Evolutionary conservation across 2,329 filamentous ascomycete species (phyloP), one percentile per base, ranked within the genome.

Genomic region (Colletotrichum scovillei): DNA sequence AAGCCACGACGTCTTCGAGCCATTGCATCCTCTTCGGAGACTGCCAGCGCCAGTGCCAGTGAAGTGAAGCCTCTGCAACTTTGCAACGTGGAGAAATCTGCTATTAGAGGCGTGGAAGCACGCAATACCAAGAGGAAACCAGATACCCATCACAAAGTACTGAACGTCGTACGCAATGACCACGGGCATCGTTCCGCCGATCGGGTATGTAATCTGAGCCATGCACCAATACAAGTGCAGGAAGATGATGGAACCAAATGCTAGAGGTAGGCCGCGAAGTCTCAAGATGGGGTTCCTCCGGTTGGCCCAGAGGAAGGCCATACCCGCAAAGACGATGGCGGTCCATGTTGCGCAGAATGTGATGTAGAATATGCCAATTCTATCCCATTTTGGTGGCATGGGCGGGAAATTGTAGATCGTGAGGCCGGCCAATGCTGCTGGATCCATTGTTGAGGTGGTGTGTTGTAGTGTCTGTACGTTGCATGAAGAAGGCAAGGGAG

Each of bases 121-220:
- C 3, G 88, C 89, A 53, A 91, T 87, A 2, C 89, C 89, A 19
- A 89, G 81, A 1, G 89, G 89, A 3, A 91, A 83, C 79, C 88
- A 89, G 63, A 87, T 85, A 52, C 87, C 88, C 89, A 91, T 91
- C 78, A 89, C 83, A 84, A 89, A 91, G 77, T 87, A 91, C 76
- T 90, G 88, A 4, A 85, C 79, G 38, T 85, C 82, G 71, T 88
- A 90, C 0, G 88, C 82, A 16, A 79, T 64, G 1, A 83, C 76
- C 1, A 81, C 67, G 0, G 81, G 86, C 67, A 87, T 81, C 4
- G 84, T 80, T 11, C 81, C 60, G 8, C 85, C 84, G 30, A 86
- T 79, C 12, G 83, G 80, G n/a, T 85, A 83, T 24, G 82, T 83
- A 67, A 86, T 76, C 73, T 87, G 85, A 4, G 83, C 82, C 4